Conservation (phyloP, 208 protist genomes). For the Entamoeba moshkovskii region DNA sequence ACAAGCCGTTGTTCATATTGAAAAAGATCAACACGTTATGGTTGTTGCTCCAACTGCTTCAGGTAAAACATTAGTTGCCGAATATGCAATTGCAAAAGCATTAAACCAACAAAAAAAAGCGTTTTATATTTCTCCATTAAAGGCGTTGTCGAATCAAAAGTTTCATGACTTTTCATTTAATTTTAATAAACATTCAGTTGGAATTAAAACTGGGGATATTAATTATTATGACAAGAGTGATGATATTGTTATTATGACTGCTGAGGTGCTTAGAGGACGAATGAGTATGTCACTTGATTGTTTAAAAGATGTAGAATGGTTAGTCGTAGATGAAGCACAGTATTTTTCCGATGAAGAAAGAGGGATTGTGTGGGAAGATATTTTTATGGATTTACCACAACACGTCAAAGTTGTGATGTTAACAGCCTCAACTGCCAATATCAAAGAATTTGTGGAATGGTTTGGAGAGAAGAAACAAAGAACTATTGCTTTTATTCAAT, state of each 20-base stretch:
- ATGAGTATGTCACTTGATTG: slow-evolving; percentile 41
- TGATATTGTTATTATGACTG: slow-evolving; percentile 46
- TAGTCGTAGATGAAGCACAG: slow-evolving; percentile 71
- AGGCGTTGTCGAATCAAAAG: slow-evolving; percentile 23
- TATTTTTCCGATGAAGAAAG: slow-evolving; percentile 57
- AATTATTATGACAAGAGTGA: slow-evolving; percentile 13
- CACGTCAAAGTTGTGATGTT: slow-evolving; percentile 64
- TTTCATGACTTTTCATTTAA: slow-evolving; percentile 14
- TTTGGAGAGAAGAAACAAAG: slow-evolving; percentile 35
- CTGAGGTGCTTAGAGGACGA: slow-evolving; percentile 53
- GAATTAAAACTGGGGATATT: slow-evolving; percentile 22
- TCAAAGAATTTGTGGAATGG: slow-evolving; percentile 65
- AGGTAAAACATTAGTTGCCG: slow-evolving; percentile 44
- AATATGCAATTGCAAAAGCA: slow-evolving; percentile 16
- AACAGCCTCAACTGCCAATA: slow-evolving; percentile 57
- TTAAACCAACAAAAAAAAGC: too few relatives aligned
- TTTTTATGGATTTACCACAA: slow-evolving; percentile 67
- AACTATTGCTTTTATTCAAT: too few relatives aligned
- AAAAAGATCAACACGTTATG: slow-evolving; percentile 50
- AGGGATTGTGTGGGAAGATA: slow-evolving; percentile 73
- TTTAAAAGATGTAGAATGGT: slow-evolving; percentile 32
- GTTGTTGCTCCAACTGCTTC: slow-evolving; percentile 55
- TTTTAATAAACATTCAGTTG: slow-evolving; percentile 9
- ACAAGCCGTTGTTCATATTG: slow-evolving; percentile 48
- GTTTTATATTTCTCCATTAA: slow-evolving; percentile 24